Evolutionary conservation across 371 early-diverging fungal genomes (phyloP), one percentile per base, ranked within the genome.

Genomic region (Zancudomyces culisetae): DNA sequence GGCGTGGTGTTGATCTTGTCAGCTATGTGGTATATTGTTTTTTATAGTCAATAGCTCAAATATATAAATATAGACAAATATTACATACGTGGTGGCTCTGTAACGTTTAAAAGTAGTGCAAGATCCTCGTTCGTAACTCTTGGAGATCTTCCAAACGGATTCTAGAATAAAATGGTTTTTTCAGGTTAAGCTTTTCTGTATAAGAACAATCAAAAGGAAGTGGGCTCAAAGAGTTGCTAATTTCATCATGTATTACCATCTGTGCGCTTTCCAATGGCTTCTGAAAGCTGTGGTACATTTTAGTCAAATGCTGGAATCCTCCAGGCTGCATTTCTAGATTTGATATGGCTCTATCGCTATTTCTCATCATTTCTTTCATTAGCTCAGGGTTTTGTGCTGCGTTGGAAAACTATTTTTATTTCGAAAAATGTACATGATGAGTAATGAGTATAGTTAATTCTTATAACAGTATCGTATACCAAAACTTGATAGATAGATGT

Each of bases 291-390:
- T 77, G 72, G 61, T 86, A 85, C 77, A 88, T 78, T 42, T 81
- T 67, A 47, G 78, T 77, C 52, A 88, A 70, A 62, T 85, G 83
- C 48, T 85, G 82, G 57, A 81, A 86, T 40, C 89, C 89, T 35
- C 87, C 87, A 1, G 89, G 89, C 45, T 81, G 66, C 66, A 75
- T 70, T 59, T 88, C 89, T 53, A 88, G 72, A 55, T 87, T 87
- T n/a, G 83, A 79, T 35, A 88, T 66, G 21, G 84, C 86, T 28
- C 86, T 78, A 60, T 88, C 89, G 57, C 85, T 84, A 66, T 83
- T 85, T 59, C 87, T 65, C 64, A 79, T 72, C 64, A 84, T 77
- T 59, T 88, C 83, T 51, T 77, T 72, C 84, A 85, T 80, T 52
- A 83, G 67, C 52, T 74, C 76, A 4, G 88, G 88, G 51, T 87